A percentile compares a stretch with the other conserved stretches of the same genome.
phyloP scores from a whole-genome alignment of 345 rosid genomes.

The Arabidopsis arenosa region DNA sequence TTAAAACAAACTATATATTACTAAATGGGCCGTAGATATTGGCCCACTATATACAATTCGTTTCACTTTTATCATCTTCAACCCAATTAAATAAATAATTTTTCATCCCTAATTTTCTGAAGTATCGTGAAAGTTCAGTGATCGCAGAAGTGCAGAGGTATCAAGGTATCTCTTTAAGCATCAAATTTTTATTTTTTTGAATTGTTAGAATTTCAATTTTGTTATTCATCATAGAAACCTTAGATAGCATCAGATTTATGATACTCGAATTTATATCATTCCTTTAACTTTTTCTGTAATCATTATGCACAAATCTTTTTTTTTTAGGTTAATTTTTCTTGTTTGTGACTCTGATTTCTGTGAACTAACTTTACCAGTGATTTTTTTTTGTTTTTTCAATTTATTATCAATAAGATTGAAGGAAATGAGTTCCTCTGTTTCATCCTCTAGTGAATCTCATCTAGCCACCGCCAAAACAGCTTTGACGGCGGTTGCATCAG shows the following conservation, averaged over 20 bases:
- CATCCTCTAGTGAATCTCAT: slow-evolving; percentile 34
- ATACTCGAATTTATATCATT: too few species aligned
- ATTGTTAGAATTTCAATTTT: background rate
- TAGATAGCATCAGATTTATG: background rate
- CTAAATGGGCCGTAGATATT: slow-evolving; percentile 27
- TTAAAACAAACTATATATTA: background rate
- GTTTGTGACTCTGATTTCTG: background rate
- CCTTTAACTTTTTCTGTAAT: background rate
- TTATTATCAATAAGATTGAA: background rate
- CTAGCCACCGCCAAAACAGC: slow-evolving; percentile 53
- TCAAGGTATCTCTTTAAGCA: slow-evolving; percentile 12
- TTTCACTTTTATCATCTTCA: background rate
- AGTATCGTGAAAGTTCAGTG: slow-evolving; percentile 14
- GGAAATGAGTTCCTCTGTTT: slow-evolving; percentile 26
- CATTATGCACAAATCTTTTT: background rate
- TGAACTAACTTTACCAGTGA: too few species aligned
- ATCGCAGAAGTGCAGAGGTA: slow-evolving; percentile 20
- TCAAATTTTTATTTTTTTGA: background rate
- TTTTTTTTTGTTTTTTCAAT: background rate
- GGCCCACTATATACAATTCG: slow-evolving; percentile 8
- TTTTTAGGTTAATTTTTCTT: background rate
- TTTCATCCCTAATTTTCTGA: slow-evolving; percentile 17
- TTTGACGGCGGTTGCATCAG: slow-evolving; percentile 60
- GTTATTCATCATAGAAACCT: background rate
- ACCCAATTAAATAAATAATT: background rate